phyloP scores from a whole-genome alignment of 2,329 filamentous ascomycete species.

The Aspergillus neoniger region DNA sequence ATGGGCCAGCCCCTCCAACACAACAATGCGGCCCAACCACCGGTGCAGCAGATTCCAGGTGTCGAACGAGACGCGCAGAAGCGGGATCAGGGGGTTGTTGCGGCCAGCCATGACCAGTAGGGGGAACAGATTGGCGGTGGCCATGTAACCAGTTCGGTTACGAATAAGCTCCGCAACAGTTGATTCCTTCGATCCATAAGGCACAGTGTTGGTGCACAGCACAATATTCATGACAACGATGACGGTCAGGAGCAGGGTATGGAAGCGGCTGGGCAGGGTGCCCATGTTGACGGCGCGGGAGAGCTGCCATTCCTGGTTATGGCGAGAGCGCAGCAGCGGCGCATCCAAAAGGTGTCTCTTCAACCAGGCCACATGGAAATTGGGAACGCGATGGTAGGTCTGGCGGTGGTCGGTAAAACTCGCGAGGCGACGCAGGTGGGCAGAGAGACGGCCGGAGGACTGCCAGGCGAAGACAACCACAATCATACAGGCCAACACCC shows the following conservation, averaged over 20 bases:
- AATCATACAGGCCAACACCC: slow-evolving; percentile 4
- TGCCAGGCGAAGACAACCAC: slow-evolving; percentile 8
- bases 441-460: background rate
- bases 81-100: slow-evolving; percentile 44
- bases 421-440: too few species aligned
- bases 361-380: background rate
- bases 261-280: slow-evolving; percentile 48
- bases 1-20: slow-evolving; percentile 69
- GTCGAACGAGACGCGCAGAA: slow-evolving; percentile 43
- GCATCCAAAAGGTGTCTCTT: slow-evolving; percentile 56
- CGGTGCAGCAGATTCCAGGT: slow-evolving; percentile 65
- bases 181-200: slow-evolving; percentile 35
- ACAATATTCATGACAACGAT: slow-evolving; percentile 46
- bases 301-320: slow-evolving; percentile 47
- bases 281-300: slow-evolving; percentile 46
- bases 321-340: slow-evolving; percentile 43
- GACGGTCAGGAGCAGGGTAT: slow-evolving; percentile 40
- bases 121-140: slow-evolving; percentile 45
- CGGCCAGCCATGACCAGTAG: slow-evolving; percentile 44
- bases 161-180: slow-evolving; percentile 40
- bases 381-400: background rate
- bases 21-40: slow-evolving; percentile 73
- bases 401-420: background rate
- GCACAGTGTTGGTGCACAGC: slow-evolving; percentile 51
- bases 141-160: slow-evolving; percentile 42